phyloP scores from a whole-genome alignment of 1,284 basidiomycete species.

The Trametes versicolor region DNA sequence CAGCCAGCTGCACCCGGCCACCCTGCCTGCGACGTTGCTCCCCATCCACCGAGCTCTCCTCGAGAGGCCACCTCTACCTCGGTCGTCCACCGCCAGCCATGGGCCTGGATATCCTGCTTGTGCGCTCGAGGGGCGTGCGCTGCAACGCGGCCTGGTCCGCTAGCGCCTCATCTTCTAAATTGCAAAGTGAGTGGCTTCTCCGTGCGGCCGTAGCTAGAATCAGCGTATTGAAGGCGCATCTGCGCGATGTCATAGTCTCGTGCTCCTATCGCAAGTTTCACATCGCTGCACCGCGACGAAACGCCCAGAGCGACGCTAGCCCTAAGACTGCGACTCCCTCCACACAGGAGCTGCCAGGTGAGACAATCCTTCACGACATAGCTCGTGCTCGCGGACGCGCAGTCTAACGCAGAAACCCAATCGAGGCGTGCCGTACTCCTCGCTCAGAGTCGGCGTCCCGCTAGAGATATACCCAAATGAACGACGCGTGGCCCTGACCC shows the following conservation, averaged over 20 bases:
- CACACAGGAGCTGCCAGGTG: constrained; percentile 38
- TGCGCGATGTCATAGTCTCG: constrained; percentile 31
- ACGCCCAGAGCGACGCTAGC: constrained; percentile 36
- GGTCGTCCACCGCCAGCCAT: constrained; percentile 26
- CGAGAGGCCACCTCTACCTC: constrained; percentile 12
- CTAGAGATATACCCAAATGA: constrained; percentile 80
- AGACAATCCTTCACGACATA: constrained; percentile 6
- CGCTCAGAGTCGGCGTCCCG: constrained; percentile 81
- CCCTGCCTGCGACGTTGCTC: constrained; percentile 23
- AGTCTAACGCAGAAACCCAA: background rate
- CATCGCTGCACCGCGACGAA: constrained; percentile 30
- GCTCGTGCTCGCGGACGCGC: background rate
- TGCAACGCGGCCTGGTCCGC: constrained; percentile 19
- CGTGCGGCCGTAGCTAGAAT: constrained; percentile 3
- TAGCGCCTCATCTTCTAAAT: constrained; percentile 16
- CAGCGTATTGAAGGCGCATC: constrained; percentile 21
- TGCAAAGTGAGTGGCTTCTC: constrained; percentile 25
- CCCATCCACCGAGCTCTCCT: constrained; percentile 13
- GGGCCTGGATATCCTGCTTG: constrained; percentile 34
- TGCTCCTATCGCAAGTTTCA: constrained; percentile 41
- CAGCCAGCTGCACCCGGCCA: constrained; percentile 11
- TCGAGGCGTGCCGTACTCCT: constrained; percentile 73
- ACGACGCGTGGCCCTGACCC: constrained; percentile 82
- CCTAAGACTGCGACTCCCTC: constrained; percentile 27
- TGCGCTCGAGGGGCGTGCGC: constrained; percentile 29